phyloP scores from a whole-genome alignment of 192 early-diverging fungal species.

The Mortierella antarctica region DNA sequence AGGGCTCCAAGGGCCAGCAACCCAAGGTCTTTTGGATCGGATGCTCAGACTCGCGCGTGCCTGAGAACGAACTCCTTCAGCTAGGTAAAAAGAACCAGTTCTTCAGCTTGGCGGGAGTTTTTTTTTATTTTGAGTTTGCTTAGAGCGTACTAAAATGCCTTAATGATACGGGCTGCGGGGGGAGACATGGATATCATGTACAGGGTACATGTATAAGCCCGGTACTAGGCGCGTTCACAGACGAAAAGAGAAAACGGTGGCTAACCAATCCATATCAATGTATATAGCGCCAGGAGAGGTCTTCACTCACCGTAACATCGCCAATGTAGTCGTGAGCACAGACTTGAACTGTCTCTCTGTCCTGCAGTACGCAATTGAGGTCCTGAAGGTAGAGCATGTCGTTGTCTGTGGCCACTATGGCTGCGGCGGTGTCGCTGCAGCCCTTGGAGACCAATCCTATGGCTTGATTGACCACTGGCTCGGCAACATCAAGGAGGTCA shows the following conservation, averaged over 20 bases:
- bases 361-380: conserved; percentile 93
- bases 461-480: conserved; percentile 94
- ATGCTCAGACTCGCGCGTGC: conserved; percentile 94
- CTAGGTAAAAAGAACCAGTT: conserved; percentile 35
- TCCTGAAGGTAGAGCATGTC: conserved; percentile 92
- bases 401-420: conserved; percentile 90
- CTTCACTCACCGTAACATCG: conserved; percentile 98
- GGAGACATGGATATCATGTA: too few species aligned
- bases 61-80: conserved; percentile 79
- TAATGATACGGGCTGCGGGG: too few species aligned
- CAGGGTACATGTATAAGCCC: too few species aligned
- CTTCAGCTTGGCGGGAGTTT: neutral
- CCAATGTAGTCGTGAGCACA: conserved; percentile 85
- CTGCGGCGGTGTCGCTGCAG: conserved; percentile 77
- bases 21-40: conserved; percentile 94
- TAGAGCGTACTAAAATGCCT: too few species aligned
- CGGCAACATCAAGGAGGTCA: conserved; percentile 84
- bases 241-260: neutral
- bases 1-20: conserved; percentile 77
- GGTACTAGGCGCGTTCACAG: neutral
- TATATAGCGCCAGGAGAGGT: conserved; percentile 77
- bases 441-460: conserved; percentile 66
- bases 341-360: conserved; percentile 89
- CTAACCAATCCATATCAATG: neutral
- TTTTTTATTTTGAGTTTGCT: neutral